Evolutionary conservation across 345 rosid species (phyloP).

Genomic region (Anastatica hierochuntica): DNA sequence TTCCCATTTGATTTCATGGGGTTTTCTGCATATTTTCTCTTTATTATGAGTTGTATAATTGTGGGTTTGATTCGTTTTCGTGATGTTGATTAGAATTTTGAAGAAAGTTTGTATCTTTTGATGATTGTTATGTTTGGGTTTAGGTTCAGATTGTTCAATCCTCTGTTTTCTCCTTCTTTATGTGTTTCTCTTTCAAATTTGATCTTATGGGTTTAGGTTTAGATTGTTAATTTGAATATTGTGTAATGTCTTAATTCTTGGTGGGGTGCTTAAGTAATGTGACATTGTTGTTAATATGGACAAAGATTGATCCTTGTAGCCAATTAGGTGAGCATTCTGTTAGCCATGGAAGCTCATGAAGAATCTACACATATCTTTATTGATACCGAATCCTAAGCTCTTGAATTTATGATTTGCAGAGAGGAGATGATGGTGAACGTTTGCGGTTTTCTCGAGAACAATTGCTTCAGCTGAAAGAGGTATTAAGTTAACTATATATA

Average conservation of each 20-base stretch:
- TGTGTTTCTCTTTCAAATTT: too few species aligned
- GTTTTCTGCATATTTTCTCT: too few species aligned
- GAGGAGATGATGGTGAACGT: conserved; percentile 59
- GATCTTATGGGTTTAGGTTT: background rate
- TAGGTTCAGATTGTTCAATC: background rate
- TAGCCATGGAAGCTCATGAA: conserved; percentile 41
- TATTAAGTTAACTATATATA: background rate
- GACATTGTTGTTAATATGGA: conserved; percentile 78
- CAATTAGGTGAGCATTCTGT: conserved; percentile 51
- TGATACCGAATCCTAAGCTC: background rate
- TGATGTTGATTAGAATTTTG: conserved; percentile 2
- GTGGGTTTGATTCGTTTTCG: background rate
- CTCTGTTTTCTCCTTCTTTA: too few species aligned
- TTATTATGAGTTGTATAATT: background rate
- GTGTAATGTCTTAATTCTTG: conserved; percentile 66
- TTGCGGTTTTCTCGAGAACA: conserved; percentile 62
- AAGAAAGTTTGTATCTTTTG: conserved; percentile 3
- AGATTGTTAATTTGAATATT: background rate
- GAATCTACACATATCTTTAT: background rate
- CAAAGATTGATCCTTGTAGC: conserved; percentile 40
- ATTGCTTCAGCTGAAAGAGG: conserved; percentile 66
- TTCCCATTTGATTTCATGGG: too few species aligned
- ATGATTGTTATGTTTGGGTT: background rate
- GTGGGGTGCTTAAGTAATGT: conserved; percentile 48
- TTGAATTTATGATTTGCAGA: conserved; percentile 30